Evolutionary conservation across 2,329 filamentous ascomycete genomes (phyloP), one percentile per base, ranked within the genome.

Genomic region (Aureobasidium leucospermi): DNA sequence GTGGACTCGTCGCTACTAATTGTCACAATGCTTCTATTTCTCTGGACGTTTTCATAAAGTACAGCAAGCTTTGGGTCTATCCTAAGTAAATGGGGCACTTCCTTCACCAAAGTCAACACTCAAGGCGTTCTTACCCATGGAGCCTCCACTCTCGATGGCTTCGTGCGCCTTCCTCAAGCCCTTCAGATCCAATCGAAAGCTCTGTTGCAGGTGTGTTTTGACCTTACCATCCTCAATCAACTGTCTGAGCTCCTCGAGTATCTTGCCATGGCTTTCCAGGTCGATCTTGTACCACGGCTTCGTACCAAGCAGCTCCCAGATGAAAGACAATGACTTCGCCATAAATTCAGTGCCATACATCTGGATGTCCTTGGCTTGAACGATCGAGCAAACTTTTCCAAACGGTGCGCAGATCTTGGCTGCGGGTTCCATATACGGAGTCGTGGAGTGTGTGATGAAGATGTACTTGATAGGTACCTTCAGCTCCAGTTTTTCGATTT

Each of bases 291-390:
- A 73, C 63, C 73, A 76, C 3, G 71, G 67, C 23, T 76, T 74
- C 1, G 74, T 74, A 1, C 74, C 74, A 9, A 78, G 49, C 63
- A 75, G 68, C 63, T 69, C 72, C 75, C 76, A 78, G 3, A 69
- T 66, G 58, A 76, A 78, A 0, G 70, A 71, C 53, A 78, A 62
- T 15, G 70, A 74, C 66, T 78, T 78, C 51, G 74, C 70, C 74
- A 78, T 76, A 65, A 75, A 77, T 65, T 76, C 69, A 2, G 75
- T 74, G 2, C 75, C 75, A 61, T 78, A 78, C 72, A 77, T 74
- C 31, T 47, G 38, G 34, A 73, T 63, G 36, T 75, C 71, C 46
- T 71, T 63, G 7, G 71, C 72, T 64, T 79, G 76, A 13, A 78
- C 75, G 58, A 78, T 77, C 11, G 71, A 75, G 67, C 74, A 76